Evolutionary conservation across 139 green algal species (phyloP).

Genomic region (Gonium pectorale): DNA sequence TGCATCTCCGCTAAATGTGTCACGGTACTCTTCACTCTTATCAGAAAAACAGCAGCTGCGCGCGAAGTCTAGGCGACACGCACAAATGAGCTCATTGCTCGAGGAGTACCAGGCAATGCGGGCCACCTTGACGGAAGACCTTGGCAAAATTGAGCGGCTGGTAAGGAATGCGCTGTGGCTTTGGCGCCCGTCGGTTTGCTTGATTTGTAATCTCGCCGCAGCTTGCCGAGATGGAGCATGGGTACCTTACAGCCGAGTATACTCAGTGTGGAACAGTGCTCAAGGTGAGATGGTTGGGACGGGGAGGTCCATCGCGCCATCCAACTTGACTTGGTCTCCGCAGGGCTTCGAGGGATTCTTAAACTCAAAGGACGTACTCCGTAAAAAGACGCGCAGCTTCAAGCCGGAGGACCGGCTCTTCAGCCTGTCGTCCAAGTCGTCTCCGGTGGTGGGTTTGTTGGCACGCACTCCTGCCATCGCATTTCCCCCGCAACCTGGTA

Average conservation of each 20-base stretch:
- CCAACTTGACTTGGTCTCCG: too few species aligned
- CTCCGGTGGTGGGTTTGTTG: conserved; percentile 67
- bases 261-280: conserved; percentile 71
- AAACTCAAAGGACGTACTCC: conserved; percentile 73
- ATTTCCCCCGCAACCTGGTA: too few species aligned
- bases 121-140: background rate
- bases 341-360: conserved; percentile 87
- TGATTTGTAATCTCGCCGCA: conserved; percentile 39
- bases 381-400: conserved; percentile 71
- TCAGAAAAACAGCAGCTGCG: too few species aligned
- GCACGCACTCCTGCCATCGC: too few species aligned
- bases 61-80: too few species aligned
- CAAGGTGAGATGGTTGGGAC: too few species aligned
- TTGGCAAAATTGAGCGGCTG: conserved; percentile 34
- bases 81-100: conserved; percentile 20
- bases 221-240: conserved; percentile 77
- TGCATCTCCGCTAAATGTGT: too few species aligned
- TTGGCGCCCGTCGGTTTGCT: background rate
- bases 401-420: conserved; percentile 81
- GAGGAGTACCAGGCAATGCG: conserved; percentile 9
- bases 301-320: too few species aligned
- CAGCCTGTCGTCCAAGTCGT: conserved; percentile 78
- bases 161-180: background rate
- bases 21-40: too few species aligned
- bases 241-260: conserved; percentile 77